phyloP scores from a whole-genome alignment of 2,329 filamentous ascomycete genomes.

The Talaromyces amestolkiae region DNA sequence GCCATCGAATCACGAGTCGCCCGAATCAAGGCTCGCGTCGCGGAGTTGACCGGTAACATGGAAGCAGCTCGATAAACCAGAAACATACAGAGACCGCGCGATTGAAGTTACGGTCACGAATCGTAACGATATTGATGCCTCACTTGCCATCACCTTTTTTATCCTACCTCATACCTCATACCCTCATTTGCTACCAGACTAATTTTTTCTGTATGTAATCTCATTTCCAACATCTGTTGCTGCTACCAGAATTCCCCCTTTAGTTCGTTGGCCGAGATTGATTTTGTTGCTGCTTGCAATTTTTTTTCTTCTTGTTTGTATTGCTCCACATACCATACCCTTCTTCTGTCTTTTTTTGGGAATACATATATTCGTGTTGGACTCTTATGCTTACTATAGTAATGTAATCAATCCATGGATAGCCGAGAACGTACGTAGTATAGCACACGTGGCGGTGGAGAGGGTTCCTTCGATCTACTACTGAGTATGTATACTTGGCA shows the following conservation, averaged over 20 bases:
- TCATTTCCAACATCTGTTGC: neutral
- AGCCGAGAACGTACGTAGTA: neutral
- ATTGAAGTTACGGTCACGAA: constrained; percentile 9
- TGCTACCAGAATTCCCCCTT: constrained; percentile 13
- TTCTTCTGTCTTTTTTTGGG: neutral
- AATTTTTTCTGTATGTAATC: neutral
- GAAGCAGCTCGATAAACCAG: constrained; percentile 48
- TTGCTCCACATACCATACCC: neutral
- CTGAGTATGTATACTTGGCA: neutral
- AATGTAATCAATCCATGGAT: neutral
- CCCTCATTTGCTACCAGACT: neutral
- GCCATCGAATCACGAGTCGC: constrained; percentile 95
- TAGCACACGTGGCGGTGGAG: constrained; percentile 10
- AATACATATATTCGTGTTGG: neutral
- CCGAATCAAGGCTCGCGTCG: constrained; percentile 94
- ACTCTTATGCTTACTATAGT: too few relatives aligned
- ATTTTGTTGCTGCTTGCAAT: constrained; percentile 21
- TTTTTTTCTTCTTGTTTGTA: constrained; percentile 13
- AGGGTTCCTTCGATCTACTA: neutral
- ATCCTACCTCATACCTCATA: neutral
- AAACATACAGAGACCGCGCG: neutral
- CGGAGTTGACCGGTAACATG: constrained; percentile 85
- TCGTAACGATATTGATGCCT: constrained; percentile 4
- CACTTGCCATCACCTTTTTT: neutral
- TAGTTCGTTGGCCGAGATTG: constrained; percentile 15